Evolutionary conservation across 345 rosid species (phyloP).

Genomic region (Brassica juncea): DNA sequence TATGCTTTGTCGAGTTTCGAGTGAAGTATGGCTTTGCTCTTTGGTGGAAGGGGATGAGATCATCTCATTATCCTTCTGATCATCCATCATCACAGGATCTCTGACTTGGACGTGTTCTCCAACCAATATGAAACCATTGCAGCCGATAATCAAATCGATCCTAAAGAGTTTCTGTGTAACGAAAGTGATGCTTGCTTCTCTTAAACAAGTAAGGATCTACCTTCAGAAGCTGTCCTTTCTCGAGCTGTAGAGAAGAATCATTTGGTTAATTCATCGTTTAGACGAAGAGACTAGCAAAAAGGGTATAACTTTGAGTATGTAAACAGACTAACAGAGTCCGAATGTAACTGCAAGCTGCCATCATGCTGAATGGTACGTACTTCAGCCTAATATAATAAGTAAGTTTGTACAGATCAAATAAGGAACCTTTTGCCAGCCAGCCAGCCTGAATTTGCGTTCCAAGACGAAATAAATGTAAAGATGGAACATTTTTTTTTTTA

Average conservation of each 20-base stretch:
- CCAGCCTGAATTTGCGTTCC: too few species aligned
- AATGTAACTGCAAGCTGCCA: too few species aligned
- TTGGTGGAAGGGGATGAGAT: slow-evolving; percentile 38
- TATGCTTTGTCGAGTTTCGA: slow-evolving; percentile 62
- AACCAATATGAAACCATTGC: slow-evolving; percentile 88
- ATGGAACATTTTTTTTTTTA: too few species aligned
- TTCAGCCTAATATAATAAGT: too few species aligned
- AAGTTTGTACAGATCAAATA: too few species aligned
- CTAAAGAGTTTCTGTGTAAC: slow-evolving; percentile 61
- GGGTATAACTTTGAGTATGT: too few species aligned
- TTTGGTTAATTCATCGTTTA: too few species aligned
- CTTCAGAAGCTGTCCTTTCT: slow-evolving; percentile 72
- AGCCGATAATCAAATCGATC: slow-evolving; percentile 78
- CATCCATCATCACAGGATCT: slow-evolving; percentile 52
- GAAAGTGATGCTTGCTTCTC: slow-evolving; percentile 80
- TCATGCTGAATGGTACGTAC: too few species aligned
- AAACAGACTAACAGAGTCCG: too few species aligned
- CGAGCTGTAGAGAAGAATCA: slow-evolving; percentile 54
- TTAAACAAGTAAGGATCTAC: slow-evolving; percentile 75
- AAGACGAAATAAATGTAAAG: too few species aligned
- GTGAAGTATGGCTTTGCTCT: slow-evolving; percentile 41
- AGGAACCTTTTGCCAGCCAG: too few species aligned
- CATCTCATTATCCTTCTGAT: slow-evolving; percentile 21
- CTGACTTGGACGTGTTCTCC: slow-evolving; percentile 59
- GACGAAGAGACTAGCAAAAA: too few species aligned